Conservation (phyloP, 768 basidiomycete species). For the Stropharia rugosoannulata region DNA sequence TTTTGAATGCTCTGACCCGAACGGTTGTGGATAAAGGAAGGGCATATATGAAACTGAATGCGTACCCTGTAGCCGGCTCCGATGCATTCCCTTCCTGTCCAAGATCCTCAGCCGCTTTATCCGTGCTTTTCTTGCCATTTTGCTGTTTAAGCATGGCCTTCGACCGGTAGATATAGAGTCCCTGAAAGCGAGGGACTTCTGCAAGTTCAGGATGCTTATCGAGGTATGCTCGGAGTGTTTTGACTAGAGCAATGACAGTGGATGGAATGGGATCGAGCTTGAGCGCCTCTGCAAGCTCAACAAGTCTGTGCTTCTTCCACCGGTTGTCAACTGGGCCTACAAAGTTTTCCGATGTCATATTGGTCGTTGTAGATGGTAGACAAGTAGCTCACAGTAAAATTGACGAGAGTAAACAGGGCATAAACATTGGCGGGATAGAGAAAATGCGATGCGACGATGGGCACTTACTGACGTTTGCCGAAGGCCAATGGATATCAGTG, state of each 20-base stretch:
- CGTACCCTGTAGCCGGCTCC: too few species aligned
- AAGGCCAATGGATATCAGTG: neutral
- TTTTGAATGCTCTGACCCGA: too few species aligned
- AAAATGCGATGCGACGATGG: neutral
- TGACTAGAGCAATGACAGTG: neutral
- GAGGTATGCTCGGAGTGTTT: neutral
- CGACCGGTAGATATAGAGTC: neutral
- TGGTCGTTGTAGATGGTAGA: neutral
- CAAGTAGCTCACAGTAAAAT: neutral
- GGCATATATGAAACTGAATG: too few species aligned
- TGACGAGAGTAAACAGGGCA: neutral
- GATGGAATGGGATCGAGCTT: neutral
- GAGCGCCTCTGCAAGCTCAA: neutral
- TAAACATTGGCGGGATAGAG: neutral
- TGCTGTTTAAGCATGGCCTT: neutral
- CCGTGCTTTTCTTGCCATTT: conserved; percentile 1
- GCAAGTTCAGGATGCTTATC: neutral
- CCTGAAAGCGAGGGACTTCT: neutral
- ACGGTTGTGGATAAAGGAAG: too few species aligned
- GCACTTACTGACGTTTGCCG: neutral
- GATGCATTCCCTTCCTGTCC: too few species aligned
- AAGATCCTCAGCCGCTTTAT: conserved; percentile 1
- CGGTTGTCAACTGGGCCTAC: neutral
- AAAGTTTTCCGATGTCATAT: neutral
- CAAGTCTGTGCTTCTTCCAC: neutral